Conservation (phyloP, 768 basidiomycete genomes). For the Cystoderma amianthinum region DNA sequence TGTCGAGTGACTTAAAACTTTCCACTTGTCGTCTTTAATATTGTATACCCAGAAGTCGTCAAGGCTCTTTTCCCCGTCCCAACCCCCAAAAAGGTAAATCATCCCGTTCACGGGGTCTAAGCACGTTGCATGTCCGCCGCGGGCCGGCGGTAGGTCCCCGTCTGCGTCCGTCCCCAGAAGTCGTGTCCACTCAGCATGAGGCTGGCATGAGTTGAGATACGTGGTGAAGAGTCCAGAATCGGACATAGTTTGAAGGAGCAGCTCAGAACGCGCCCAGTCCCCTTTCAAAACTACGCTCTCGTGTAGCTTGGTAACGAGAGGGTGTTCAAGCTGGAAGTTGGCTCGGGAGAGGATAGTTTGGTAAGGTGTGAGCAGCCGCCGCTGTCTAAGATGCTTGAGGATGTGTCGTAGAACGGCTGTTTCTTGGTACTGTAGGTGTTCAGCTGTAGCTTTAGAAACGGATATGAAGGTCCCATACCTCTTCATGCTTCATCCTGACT, state of each 20-base stretch:
- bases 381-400: constrained; percentile 72
- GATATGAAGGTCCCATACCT: constrained; percentile 35
- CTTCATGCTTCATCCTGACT: constrained; percentile 47
- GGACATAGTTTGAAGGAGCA: constrained; percentile 41
- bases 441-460: constrained; percentile 1
- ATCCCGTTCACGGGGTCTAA: constrained; percentile 55
- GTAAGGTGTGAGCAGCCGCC: constrained; percentile 63
- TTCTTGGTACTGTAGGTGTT: constrained; percentile 52
- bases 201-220: constrained; percentile 50
- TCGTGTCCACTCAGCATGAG: constrained; percentile 55
- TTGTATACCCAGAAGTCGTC: constrained; percentile 79
- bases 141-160: constrained; percentile 56
- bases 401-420: constrained; percentile 57
- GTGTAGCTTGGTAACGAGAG: constrained; percentile 61
- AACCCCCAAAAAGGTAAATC: constrained; percentile 77
- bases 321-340: constrained; percentile 58
- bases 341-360: constrained; percentile 49
- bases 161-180: constrained; percentile 55
- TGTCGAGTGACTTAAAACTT: constrained; percentile 47
- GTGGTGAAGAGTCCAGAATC: constrained; percentile 53
- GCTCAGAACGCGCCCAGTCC: constrained; percentile 52
- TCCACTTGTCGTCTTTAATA: constrained; percentile 55
- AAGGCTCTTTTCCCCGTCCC: constrained; percentile 64
- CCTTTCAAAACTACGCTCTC: constrained; percentile 60
- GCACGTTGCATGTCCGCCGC: constrained; percentile 82